These are phyloP conservation scores for Penicillium simplicissimum DNA, from an alignment of 495 filamentous ascomycete genomes.

Conservation along the genomic window DNA sequence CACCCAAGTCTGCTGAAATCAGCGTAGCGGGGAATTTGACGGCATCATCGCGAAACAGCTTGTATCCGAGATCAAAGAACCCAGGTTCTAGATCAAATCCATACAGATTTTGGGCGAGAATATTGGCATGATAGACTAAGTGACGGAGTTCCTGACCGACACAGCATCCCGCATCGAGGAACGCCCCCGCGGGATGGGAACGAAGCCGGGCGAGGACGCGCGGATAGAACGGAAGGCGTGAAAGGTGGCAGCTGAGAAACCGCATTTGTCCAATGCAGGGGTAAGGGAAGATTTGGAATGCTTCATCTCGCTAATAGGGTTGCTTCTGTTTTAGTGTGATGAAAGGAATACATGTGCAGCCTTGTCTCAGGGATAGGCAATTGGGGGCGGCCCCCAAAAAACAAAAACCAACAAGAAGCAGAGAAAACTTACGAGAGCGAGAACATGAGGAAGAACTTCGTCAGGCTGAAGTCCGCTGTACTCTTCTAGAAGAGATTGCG, in stretches of 20 bases:
- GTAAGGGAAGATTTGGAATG: conserved; percentile 45
- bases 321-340: neutral
- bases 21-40: conserved; percentile 26
- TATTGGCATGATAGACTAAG: conserved; percentile 44
- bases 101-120: conserved; percentile 37
- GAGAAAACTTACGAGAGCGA: conserved; percentile 35
- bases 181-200: conserved; percentile 15
- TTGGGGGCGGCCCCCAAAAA: neutral
- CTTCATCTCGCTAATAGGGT: conserved; percentile 42
- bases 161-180: conserved; percentile 50
- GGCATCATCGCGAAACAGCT: conserved; percentile 49
- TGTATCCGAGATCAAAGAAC: conserved; percentile 53
- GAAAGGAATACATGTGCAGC: neutral
- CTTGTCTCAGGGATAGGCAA: neutral
- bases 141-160: conserved; percentile 48
- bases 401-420: neutral
- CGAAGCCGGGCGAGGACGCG: conserved; percentile 33
- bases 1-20: neutral
- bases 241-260: conserved; percentile 41
- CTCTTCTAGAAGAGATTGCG: conserved; percentile 36
- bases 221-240: conserved; percentile 29
- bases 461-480: conserved; percentile 41
- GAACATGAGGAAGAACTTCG: conserved; percentile 44
- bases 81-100: conserved; percentile 47
- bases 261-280: conserved; percentile 51